phyloP scores from a whole-genome alignment of 305 asterid genomes.

The Euphrasia arctica region DNA sequence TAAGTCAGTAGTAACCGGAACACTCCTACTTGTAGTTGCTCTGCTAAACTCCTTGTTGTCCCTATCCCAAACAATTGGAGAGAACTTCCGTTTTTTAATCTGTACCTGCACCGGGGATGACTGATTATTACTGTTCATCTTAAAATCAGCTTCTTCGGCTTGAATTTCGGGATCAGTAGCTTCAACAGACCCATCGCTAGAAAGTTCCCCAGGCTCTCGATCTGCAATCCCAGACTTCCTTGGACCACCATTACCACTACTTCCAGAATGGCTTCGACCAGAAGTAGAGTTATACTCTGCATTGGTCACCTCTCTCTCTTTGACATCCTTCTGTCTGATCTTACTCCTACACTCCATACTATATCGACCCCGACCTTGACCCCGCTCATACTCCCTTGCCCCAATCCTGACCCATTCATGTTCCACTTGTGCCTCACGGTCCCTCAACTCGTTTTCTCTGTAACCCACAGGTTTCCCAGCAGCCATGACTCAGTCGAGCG shows the following conservation, averaged over 20 bases:
- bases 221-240: slow-evolving; percentile 43
- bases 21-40: slow-evolving; percentile 33
- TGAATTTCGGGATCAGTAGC: slow-evolving; percentile 44
- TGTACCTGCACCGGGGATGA: slow-evolving; percentile 33
- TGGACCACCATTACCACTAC: slow-evolving; percentile 40
- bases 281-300: slow-evolving; percentile 45
- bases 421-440: slow-evolving; percentile 44
- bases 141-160: slow-evolving; percentile 33
- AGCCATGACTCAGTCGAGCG: slow-evolving; percentile 45
- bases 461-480: slow-evolving; percentile 71
- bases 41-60: slow-evolving; percentile 50
- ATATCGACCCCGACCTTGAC: slow-evolving; percentile 27
- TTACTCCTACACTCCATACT: slow-evolving; percentile 39
- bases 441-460: slow-evolving; percentile 66
- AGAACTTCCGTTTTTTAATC: slow-evolving; percentile 66
- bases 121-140: slow-evolving; percentile 34
- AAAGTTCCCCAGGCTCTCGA: slow-evolving; percentile 87
- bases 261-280: slow-evolving; percentile 57
- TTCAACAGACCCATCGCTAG: slow-evolving; percentile 77
- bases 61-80: slow-evolving; percentile 90
- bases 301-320: slow-evolving; percentile 47
- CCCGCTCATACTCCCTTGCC: slow-evolving; percentile 31
- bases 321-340: slow-evolving; percentile 54
- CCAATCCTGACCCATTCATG: slow-evolving; percentile 43
- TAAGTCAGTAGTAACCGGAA: slow-evolving; percentile 28